phyloP scores from a whole-genome alignment of 1,284 basidiomycete species.

The Tranzscheliella williamsii region DNA sequence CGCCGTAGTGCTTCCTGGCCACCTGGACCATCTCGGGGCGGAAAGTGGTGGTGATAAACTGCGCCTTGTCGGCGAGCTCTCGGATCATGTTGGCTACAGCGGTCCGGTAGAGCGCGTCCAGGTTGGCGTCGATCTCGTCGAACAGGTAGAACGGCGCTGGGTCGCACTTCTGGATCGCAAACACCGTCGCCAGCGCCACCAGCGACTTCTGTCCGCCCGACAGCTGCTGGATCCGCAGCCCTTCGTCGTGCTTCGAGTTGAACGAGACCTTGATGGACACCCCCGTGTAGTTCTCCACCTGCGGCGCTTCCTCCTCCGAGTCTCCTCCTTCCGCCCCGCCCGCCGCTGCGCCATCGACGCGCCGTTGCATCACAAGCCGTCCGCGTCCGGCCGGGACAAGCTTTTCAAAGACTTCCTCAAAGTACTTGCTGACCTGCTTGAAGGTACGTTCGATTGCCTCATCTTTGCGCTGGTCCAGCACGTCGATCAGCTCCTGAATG shows the following conservation, averaged over 20 bases:
- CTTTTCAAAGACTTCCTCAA: conserved; percentile 94
- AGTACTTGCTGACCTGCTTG: conserved; percentile 95
- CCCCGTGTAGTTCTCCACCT: conserved; percentile 92
- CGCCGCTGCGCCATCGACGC: conserved; percentile 70
- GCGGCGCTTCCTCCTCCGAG: conserved; percentile 53
- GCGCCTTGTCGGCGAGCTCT: conserved; percentile 79
- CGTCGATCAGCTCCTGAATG: conserved; percentile 91
- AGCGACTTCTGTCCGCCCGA: conserved; percentile 97
- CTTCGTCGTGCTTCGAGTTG: conserved; percentile 96
- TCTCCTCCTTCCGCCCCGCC: conserved; percentile 54
- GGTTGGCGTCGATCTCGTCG: conserved; percentile 97
- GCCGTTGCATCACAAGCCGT: conserved; percentile 84
- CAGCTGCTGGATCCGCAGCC: conserved; percentile 90
- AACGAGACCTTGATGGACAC: conserved; percentile 98
- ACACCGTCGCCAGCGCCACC: conserved; percentile 93
- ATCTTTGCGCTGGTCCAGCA: conserved; percentile 94
- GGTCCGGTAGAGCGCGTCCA: conserved; percentile 96
- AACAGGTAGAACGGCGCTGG: conserved; percentile 99
- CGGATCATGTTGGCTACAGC: conserved; percentile 97
- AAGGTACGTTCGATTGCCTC: conserved; percentile 98
- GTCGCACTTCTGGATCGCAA: conserved; percentile 98
- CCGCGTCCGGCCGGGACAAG: conserved; percentile 94
- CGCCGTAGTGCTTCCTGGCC: conserved; percentile 97
- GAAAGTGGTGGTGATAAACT: conserved; percentile 99
- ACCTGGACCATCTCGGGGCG: conserved; percentile 92